Evolutionary conservation across 2,329 filamentous ascomycete species (phyloP).

Genomic region (Penicillium sp.): DNA sequence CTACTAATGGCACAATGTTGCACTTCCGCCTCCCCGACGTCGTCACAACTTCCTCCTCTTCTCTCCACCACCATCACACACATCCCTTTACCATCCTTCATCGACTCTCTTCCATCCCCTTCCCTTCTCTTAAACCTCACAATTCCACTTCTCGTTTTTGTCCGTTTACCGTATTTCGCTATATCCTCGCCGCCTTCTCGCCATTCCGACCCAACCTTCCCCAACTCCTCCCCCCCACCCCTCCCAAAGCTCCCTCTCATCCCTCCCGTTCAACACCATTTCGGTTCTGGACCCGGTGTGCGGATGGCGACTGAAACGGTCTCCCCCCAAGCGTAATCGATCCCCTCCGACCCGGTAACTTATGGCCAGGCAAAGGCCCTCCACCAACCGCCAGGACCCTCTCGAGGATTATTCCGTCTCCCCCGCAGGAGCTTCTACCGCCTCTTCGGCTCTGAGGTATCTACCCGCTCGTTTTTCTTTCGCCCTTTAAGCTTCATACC

Average conservation of each 20-base stretch:
- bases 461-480: conserved; percentile 29
- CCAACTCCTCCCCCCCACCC: conserved; percentile 11
- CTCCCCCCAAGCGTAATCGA: conserved; percentile 36
- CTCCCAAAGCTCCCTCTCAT: neutral
- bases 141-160: conserved; percentile 7
- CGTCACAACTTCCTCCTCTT: conserved; percentile 28
- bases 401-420: conserved; percentile 44
- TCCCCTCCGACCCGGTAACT: conserved; percentile 41
- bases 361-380: conserved; percentile 54
- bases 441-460: conserved; percentile 44
- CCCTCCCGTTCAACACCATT: conserved; percentile 13
- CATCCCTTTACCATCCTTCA: conserved; percentile 9
- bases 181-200: conserved; percentile 6
- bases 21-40: conserved; percentile 41
- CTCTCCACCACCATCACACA: conserved; percentile 1
- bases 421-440: conserved; percentile 35
- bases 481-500: conserved; percentile 10
- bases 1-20: conserved; percentile 32
- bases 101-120: conserved; percentile 5
- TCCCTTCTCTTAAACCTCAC: neutral
- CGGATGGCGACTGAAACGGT: conserved; percentile 51
- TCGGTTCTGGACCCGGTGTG: conserved; percentile 24
- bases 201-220: conserved; percentile 3
- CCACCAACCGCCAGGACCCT: conserved; percentile 48
- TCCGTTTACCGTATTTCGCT: conserved; percentile 1